Evolutionary conservation across 495 filamentous ascomycete species (phyloP).

Genomic region (Neurospora sp.): DNA sequence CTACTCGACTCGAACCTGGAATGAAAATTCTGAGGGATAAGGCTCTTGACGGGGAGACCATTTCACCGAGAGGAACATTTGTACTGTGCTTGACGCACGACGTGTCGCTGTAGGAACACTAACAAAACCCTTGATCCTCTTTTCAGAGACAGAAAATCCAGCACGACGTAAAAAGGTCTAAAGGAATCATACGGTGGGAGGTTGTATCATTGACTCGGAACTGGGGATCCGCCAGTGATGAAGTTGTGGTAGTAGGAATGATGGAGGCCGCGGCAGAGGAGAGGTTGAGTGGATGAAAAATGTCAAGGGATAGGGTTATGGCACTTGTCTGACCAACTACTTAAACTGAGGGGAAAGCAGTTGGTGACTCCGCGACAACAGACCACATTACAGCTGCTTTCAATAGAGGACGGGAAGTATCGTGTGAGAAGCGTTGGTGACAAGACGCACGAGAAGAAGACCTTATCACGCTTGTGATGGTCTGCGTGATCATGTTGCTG

Average conservation of each 20-base stretch:
- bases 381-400: not conserved
- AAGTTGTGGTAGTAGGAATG: not conserved
- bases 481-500: not conserved
- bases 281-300: not conserved
- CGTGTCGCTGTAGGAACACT: not conserved
- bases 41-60: not conserved
- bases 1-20: not conserved
- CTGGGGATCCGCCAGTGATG: not conserved
- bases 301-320: not conserved
- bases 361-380: not conserved
- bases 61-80: not conserved
- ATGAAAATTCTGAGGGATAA: not conserved
- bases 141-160: not conserved
- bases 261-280: not conserved
- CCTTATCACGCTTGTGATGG: not conserved
- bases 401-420: not conserved
- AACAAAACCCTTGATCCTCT: not conserved
- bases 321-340: not conserved
- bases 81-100: not conserved
- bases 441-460: not conserved
- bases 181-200: too few relatives aligned
- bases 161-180: not conserved
- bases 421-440: not conserved
- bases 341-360: not conserved
- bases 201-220: not conserved